A percentile compares a stretch with the other conserved stretches of the same genome.
Conservation (phyloP, 345 rosid species). For the Citrus inodora region DNA sequence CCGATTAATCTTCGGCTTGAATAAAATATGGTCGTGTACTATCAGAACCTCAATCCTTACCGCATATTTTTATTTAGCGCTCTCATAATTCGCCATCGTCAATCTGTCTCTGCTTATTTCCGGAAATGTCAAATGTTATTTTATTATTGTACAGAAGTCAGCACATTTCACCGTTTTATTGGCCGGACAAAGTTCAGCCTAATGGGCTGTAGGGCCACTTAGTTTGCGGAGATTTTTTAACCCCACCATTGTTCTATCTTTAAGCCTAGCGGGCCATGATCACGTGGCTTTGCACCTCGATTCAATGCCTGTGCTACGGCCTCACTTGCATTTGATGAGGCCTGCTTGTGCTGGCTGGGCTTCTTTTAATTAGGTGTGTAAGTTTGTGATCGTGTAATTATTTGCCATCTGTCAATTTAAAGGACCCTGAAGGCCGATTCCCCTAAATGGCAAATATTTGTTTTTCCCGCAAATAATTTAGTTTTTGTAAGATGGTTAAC, state of each 20-base stretch:
- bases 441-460: no score
- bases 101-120: no score
- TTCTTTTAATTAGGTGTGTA: neutral
- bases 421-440: no score
- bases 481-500: no score
- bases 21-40: neutral
- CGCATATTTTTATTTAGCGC: neutral
- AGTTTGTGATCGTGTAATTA: no score
- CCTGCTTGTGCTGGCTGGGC: neutral
- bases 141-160: neutral
- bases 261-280: neutral
- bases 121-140: no score
- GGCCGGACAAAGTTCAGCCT: no score
- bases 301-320: no score
- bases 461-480: no score
- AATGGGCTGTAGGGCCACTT: neutral
- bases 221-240: rapidly evolving
- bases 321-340: no score
- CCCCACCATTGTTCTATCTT: neutral
- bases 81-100: neutral
- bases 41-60: neutral
- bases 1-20: neutral
- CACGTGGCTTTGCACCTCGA: slow-evolving; percentile 16
- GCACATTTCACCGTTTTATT: neutral
- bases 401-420: no score